Evolutionary conservation across 1,139 yeast genomes (phyloP).

Genomic region (Geotrichum candidum): DNA sequence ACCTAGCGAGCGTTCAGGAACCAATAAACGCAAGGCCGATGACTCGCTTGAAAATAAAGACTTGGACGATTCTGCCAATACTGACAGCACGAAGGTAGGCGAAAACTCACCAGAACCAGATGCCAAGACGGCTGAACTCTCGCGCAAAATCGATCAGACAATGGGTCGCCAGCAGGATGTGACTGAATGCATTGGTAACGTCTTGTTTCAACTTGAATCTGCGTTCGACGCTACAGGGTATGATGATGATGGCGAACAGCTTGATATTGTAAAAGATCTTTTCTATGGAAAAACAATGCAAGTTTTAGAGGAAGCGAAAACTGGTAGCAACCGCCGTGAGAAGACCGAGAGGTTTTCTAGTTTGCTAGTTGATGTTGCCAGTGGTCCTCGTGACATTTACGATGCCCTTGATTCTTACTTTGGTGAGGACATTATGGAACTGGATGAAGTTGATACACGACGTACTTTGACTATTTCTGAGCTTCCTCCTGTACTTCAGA

Average conservation of each 20-base stretch:
- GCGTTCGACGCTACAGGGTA: slow-evolving; percentile 68
- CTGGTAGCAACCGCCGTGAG: slow-evolving; percentile 3
- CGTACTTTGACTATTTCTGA: slow-evolving; percentile 65
- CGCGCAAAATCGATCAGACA: slow-evolving; percentile 24
- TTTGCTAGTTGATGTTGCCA: slow-evolving; percentile 75
- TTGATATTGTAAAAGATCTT: slow-evolving; percentile 67
- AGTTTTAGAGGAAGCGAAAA: slow-evolving; percentile 11
- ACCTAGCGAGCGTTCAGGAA: not conserved
- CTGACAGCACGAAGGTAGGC: not conserved
- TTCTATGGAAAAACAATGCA: slow-evolving; percentile 74
- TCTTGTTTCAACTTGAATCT: slow-evolving; percentile 84
- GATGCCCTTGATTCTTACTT: slow-evolving; percentile 86
- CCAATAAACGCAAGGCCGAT: not conserved
- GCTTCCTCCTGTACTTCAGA: slow-evolving; percentile 76
- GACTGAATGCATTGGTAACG: slow-evolving; percentile 93
- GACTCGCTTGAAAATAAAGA: not conserved
- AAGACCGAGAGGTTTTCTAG: slow-evolving; percentile 40
- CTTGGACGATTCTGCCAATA: slow-evolving; percentile 2
- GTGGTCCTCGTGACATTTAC: slow-evolving; percentile 83
- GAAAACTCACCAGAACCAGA: slow-evolving; percentile 10
- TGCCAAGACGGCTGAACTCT: slow-evolving; percentile 11
- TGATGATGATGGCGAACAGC: slow-evolving; percentile 67
- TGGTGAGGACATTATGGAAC: slow-evolving; percentile 62
- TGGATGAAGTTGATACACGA: slow-evolving; percentile 59
- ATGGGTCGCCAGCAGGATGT: slow-evolving; percentile 72